Evolutionary conservation across 1,284 basidiomycete genomes (phyloP).

Genomic region (Peniophora sp.): DNA sequence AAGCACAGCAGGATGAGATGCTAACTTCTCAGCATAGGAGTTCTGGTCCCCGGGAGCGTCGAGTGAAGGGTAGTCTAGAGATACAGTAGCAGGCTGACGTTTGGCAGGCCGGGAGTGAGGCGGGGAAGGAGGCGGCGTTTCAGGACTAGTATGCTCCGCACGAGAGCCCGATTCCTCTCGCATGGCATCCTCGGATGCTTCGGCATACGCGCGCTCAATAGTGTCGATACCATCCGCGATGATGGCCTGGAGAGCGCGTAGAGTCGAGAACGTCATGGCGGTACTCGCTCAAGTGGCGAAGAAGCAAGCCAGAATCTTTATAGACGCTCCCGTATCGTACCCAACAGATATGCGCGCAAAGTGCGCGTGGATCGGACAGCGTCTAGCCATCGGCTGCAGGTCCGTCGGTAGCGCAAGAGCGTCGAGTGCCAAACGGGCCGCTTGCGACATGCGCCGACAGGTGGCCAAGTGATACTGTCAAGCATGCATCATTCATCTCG

Average conservation of each 20-base stretch:
- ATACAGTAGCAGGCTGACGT: neutral
- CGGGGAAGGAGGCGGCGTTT: constrained; percentile 2
- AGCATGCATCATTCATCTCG: too few relatives aligned
- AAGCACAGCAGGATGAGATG: constrained; percentile 47
- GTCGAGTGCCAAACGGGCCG: too few relatives aligned
- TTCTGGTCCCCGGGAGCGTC: constrained; percentile 38
- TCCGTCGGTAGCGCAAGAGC: too few relatives aligned
- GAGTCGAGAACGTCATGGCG: constrained; percentile 48
- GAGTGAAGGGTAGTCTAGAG: constrained; percentile 54
- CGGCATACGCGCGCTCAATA: constrained; percentile 51
- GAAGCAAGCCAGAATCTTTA: too few relatives aligned
- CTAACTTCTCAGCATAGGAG: constrained; percentile 43
- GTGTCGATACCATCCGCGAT: constrained; percentile 62
- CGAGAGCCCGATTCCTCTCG: constrained; percentile 23
- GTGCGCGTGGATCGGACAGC: too few relatives aligned
- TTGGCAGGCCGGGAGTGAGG: too few relatives aligned
- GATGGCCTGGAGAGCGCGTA: constrained; percentile 56
- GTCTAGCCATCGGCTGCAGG: too few relatives aligned
- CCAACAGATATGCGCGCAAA: too few relatives aligned
- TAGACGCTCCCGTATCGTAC: too few relatives aligned
- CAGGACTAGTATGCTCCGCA: constrained; percentile 19
- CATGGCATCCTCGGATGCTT: constrained; percentile 46
- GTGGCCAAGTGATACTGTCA: too few relatives aligned
- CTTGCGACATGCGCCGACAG: too few relatives aligned
- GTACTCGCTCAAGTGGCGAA: too few relatives aligned